Conservation (phyloP, 139 green algal genomes). For the Astrephomene gubernaculifera region DNA sequence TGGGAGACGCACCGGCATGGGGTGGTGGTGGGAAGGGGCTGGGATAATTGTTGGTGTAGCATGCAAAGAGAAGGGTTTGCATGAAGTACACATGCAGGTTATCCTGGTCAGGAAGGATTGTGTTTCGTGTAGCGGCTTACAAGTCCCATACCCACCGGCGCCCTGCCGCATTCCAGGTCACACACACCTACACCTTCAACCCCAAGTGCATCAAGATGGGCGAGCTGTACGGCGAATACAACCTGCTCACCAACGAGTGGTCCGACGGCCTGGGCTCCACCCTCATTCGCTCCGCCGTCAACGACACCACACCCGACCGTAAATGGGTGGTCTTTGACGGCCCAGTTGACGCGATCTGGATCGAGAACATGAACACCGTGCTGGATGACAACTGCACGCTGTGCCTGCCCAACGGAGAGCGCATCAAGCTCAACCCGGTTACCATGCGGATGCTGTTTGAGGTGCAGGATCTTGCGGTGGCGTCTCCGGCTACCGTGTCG, state of each 20-base stretch:
- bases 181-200: constrained; percentile 72
- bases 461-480: constrained; percentile 80
- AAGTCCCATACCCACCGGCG: too few species aligned
- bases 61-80: too few species aligned
- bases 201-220: constrained; percentile 93
- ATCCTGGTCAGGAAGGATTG: too few species aligned
- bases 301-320: constrained; percentile 73
- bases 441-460: constrained; percentile 88
- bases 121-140: too few species aligned
- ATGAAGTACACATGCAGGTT: too few species aligned
- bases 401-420: constrained; percentile 88
- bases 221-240: constrained; percentile 93
- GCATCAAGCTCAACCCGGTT: constrained; percentile 84
- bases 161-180: too few species aligned
- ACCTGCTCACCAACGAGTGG: constrained; percentile 89
- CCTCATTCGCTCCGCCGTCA: constrained; percentile 80
- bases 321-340: constrained; percentile 89
- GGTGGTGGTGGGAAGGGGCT: too few species aligned
- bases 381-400: constrained; percentile 88
- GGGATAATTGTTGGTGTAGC: too few species aligned
- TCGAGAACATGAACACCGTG: constrained; percentile 84
- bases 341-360: constrained; percentile 87
- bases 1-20: too few species aligned
- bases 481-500: constrained; percentile 72
- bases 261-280: constrained; percentile 82